Evolutionary conservation across 1,284 basidiomycete species (phyloP), one percentile per base, ranked within the genome.

Genomic region (Marasmius sp.): DNA sequence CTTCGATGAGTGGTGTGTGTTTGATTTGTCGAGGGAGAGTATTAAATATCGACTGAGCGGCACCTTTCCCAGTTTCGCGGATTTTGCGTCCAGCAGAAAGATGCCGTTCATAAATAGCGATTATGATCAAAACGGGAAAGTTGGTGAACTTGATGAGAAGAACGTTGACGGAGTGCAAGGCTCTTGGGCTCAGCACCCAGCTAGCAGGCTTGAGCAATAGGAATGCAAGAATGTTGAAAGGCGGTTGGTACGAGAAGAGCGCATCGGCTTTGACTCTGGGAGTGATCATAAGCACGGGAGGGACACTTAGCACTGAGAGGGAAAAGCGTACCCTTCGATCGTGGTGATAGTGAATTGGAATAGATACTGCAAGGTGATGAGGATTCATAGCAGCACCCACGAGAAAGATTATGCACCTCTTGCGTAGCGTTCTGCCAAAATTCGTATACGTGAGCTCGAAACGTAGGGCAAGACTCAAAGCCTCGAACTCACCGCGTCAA

Each of bases 181-280:
- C 81, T 39, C 92, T 82, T 0, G 93, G 91, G 5, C 87, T 82
- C 10, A 93, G 74, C 45, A 92, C 69, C 72, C 83, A 92, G 66
- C 87, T 89, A 27, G 90, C 79, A 6, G 93, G 93, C 68, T 91
- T 88, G 52, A 96, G 81, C 61, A 95, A 79, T 18, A 85, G 63
- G 69, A 94, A 88, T 0, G 94, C 94, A 38, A 92, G 74, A 36
- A 93, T 78, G 68, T 93, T 93, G 80, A 93, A 93, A 0, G 93
- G 93, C 1, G 91, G 93, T 66, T 94, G 88, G 71, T 95, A 96
- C 57, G 90, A 93, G 77, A 96, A 94, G n/a, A 97, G 78, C 0
- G 92, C 91, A 72, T 95, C 93, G 6, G 88, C 88, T 73, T 94
- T 94, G 70, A 94, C 91, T 9, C 91, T 92, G 65, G 53, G 27